A percentile compares a stretch with the other conserved stretches of the same genome.
These are phyloP conservation scores for Schwanniomyces occidentalis DNA, from an alignment of 805 yeast genomes.

Conservation along the genomic window DNA sequence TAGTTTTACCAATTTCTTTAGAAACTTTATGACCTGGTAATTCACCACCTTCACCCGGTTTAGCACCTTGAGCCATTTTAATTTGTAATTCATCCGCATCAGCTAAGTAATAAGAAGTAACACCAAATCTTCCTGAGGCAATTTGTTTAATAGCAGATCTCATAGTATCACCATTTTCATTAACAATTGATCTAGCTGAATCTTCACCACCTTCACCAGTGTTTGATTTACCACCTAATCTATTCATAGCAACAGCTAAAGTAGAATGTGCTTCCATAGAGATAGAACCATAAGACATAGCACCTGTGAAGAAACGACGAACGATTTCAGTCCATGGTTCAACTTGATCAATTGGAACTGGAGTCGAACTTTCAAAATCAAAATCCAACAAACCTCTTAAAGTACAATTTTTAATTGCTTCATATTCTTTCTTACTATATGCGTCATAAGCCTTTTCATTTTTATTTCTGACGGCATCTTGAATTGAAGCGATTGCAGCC, in stretches of 20 bases:
- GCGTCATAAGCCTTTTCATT: constrained; percentile 91
- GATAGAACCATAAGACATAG: constrained; percentile 98
- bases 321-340: constrained; percentile 99
- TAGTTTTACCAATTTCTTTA: constrained; percentile 83
- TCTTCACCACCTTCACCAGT: constrained; percentile 99
- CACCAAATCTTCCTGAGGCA: constrained; percentile 98
- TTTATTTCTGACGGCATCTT: constrained; percentile 97
- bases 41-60: constrained; percentile 99
- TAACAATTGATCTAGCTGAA: constrained; percentile 78
- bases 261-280: constrained; percentile 99
- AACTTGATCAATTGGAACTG: constrained; percentile 95
- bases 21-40: constrained; percentile 93
- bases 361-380: constrained; percentile 67
- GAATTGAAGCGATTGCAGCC: constrained; percentile 89
- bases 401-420: constrained; percentile 90
- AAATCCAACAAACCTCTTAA: constrained; percentile 91
- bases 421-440: constrained; percentile 85
- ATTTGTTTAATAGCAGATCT: constrained; percentile 98
- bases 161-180: constrained; percentile 93
- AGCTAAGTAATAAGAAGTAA: constrained; percentile 87
- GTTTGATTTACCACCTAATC: constrained; percentile 95
- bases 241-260: constrained; percentile 96
- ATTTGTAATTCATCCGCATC: constrained; percentile 98
- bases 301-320: constrained; percentile 97
- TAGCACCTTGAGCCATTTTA: constrained; percentile 99